Evolutionary conservation across 2,329 filamentous ascomycete species (phyloP).

Genomic region (Pseudocercospora macadamiae): DNA sequence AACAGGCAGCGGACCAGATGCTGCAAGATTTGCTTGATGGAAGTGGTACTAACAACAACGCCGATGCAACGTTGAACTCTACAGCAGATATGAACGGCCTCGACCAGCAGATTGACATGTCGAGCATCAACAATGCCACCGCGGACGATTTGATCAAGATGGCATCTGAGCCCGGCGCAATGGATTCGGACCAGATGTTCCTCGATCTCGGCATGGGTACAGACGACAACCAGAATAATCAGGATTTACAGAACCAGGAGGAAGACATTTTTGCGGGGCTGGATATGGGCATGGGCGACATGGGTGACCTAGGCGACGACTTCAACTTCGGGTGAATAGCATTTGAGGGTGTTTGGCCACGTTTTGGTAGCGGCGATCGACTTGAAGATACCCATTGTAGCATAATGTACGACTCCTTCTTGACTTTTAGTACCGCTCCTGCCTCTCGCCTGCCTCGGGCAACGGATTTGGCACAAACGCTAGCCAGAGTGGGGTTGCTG

Average conservation of each 20-base stretch:
- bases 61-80: slow-evolving; percentile 17
- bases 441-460: background rate
- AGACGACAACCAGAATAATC: slow-evolving; percentile 27
- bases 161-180: slow-evolving; percentile 22
- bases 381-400: background rate
- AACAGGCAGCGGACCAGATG: slow-evolving; percentile 34
- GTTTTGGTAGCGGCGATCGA: background rate
- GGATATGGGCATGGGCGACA: slow-evolving; percentile 40
- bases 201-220: slow-evolving; percentile 21
- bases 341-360: background rate
- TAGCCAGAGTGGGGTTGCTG: background rate
- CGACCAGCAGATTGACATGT: slow-evolving; percentile 21
- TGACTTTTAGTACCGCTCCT: background rate
- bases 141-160: slow-evolving; percentile 31
- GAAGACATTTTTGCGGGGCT: slow-evolving; percentile 49
- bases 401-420: background rate
- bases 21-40: slow-evolving; percentile 38
- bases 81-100: slow-evolving; percentile 28
- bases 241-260: slow-evolving; percentile 37
- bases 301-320: slow-evolving; percentile 35
- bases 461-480: background rate
- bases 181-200: slow-evolving; percentile 28
- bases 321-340: slow-evolving; percentile 33
- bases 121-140: slow-evolving; percentile 17
- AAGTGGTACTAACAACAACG: slow-evolving; percentile 18